phyloP scores from a whole-genome alignment of 441 rosid species.

The Arabidopsis hybrid region DNA sequence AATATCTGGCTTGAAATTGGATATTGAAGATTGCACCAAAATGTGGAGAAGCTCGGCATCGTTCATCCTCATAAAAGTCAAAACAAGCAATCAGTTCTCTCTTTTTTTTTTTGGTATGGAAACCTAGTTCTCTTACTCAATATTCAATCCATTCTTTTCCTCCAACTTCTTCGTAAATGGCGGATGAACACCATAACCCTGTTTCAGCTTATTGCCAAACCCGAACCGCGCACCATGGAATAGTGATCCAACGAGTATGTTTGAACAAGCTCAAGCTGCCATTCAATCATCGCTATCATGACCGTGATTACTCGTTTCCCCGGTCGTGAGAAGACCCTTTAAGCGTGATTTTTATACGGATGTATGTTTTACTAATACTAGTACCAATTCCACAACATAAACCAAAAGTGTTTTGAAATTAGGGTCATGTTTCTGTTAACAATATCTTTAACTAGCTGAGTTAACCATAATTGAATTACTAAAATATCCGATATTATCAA shows the following conservation, averaged over 20 bases:
- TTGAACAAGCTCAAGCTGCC: no score
- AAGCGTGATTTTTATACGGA: not conserved
- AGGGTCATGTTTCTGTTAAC: not conserved
- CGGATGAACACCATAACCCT: slow-evolving; percentile 45
- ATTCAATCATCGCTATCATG: not conserved
- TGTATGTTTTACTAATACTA: not conserved
- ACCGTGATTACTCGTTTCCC: not conserved
- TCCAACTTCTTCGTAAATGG: slow-evolving; percentile 33
- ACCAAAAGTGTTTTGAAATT: not conserved
- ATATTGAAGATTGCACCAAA: not conserved
- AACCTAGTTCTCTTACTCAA: slow-evolving; percentile 24
- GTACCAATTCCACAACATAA: not conserved
- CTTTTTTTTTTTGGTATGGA: not conserved
- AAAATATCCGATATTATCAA: not conserved
- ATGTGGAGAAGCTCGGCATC: slow-evolving; percentile 88
- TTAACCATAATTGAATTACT: not conserved
- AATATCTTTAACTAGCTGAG: not conserved
- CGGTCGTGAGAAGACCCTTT: no score
- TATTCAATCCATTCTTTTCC: slow-evolving; percentile 29
- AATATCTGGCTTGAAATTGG: not conserved
- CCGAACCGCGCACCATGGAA: no score
- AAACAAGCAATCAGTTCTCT: slow-evolving; percentile 35
- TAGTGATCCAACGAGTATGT: no score
- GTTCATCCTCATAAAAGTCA: slow-evolving; percentile 56
- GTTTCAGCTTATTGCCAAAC: slow-evolving; percentile 59